These are phyloP conservation scores for Pythium insidiosum DNA, from an alignment of 352 stramenopile genomes.

Conservation along the genomic window DNA sequence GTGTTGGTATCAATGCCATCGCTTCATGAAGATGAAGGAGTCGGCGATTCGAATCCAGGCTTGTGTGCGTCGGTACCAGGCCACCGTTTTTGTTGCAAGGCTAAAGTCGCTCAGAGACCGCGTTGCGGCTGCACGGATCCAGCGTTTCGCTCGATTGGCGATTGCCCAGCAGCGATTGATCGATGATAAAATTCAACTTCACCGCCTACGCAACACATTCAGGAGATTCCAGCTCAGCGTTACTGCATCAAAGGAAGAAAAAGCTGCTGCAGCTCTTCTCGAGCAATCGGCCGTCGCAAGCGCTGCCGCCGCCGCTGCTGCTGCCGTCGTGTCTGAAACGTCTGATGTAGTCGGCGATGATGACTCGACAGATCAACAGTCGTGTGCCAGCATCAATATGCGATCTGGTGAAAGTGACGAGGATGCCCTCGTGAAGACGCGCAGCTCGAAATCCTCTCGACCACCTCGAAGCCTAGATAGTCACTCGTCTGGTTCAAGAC, in stretches of 20 bases:
- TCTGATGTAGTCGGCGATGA: too few relatives aligned
- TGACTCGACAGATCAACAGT: too few relatives aligned
- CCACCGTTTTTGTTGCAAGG: constrained; percentile 9
- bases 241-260: constrained; percentile 6
- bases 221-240: constrained; percentile 11
- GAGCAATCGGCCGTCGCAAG: too few relatives aligned
- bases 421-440: too few relatives aligned
- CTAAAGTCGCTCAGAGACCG: constrained; percentile 8
- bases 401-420: too few relatives aligned
- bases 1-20: constrained; percentile 8
- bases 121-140: constrained; percentile 11
- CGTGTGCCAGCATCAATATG: too few relatives aligned
- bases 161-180: constrained; percentile 7
- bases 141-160: constrained; percentile 12
- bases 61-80: constrained; percentile 14
- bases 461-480: too few relatives aligned
- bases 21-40: constrained; percentile 8
- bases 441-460: too few relatives aligned
- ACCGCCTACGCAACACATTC: constrained; percentile 8
- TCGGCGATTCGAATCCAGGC: constrained; percentile 8
- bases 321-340: too few relatives aligned
- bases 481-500: too few relatives aligned
- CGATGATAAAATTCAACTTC: constrained; percentile 10
- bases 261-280: too few relatives aligned
- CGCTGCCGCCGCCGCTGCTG: too few relatives aligned